phyloP scores from a whole-genome alignment of 768 basidiomycete genomes.

The Psilocybe cubensis region DNA sequence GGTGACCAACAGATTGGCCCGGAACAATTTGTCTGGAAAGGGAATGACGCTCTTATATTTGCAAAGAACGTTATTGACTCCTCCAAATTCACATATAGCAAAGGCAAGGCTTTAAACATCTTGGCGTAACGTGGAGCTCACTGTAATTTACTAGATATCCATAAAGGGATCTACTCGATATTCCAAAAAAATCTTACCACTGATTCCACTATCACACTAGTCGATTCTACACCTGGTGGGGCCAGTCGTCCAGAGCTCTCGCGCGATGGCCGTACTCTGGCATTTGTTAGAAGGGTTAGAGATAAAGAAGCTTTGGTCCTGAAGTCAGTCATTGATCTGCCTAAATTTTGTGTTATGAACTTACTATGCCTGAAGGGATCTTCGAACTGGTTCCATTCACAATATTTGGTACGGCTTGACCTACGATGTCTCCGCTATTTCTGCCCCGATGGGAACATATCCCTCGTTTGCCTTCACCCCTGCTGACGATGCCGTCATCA shows the following conservation, averaged over 20 bases:
- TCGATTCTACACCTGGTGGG: slow-evolving; percentile 65
- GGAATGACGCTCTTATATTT: slow-evolving; percentile 62
- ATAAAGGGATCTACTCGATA: slow-evolving; percentile 72
- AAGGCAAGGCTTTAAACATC: slow-evolving; percentile 44
- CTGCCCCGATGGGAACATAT: slow-evolving; percentile 81
- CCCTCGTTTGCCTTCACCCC: slow-evolving; percentile 76
- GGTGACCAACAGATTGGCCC: slow-evolving; percentile 74
- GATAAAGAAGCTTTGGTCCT: slow-evolving; percentile 76
- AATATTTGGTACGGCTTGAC: slow-evolving; percentile 71
- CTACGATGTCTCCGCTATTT: slow-evolving; percentile 65
- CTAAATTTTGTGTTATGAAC: background rate
- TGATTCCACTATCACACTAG: slow-evolving; percentile 52
- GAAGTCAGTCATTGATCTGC: slow-evolving; percentile 46
- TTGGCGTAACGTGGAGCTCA: background rate
- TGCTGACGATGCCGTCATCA: slow-evolving; percentile 58
- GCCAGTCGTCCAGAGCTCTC: slow-evolving; percentile 75
- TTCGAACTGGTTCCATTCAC: slow-evolving; percentile 65
- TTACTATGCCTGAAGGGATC: slow-evolving; percentile 47
- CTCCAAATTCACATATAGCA: slow-evolving; percentile 60
- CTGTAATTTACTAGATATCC: slow-evolving; percentile 56
- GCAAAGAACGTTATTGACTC: slow-evolving; percentile 65
- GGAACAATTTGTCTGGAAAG: slow-evolving; percentile 69
- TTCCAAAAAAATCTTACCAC: slow-evolving; percentile 68
- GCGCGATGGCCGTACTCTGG: slow-evolving; percentile 67
- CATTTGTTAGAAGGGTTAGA: slow-evolving; percentile 73